These are phyloP conservation scores for Gryganskiella cystojenkinii DNA, from an alignment of 192 early-diverging fungal species.

Conservation along the genomic window DNA sequence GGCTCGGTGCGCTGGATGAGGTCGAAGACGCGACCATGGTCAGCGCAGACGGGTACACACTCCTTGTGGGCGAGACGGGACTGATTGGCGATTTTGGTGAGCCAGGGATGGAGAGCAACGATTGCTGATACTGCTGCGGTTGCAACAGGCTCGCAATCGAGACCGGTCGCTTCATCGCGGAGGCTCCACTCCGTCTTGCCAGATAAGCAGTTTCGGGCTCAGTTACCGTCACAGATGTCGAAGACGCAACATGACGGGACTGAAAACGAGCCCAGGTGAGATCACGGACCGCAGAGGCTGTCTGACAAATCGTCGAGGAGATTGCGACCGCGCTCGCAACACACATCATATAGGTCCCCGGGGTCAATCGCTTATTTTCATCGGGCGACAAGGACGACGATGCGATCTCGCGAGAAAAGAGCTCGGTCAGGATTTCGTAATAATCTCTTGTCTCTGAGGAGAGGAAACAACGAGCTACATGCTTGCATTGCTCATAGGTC, in stretches of 20 bases:
- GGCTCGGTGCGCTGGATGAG: background rate
- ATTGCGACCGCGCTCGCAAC: conserved; percentile 25
- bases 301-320: conserved; percentile 32
- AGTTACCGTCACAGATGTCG: background rate
- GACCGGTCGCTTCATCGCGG: background rate
- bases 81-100: no score
- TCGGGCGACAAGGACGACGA: no score
- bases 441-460: background rate
- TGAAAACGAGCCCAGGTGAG: background rate
- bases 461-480: conserved; percentile 18
- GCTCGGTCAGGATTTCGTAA: background rate
- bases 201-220: no score
- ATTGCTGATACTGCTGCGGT: no score
- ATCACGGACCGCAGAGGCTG: conserved; percentile 11
- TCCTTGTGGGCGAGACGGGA: conserved; percentile 17
- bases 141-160: background rate
- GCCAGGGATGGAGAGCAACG: no score
- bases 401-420: background rate
- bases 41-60: background rate
- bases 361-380: background rate
- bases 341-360: conserved; percentile 35
- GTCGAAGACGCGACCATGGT: background rate
- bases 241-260: background rate
- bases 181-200: no score
- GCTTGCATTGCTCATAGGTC: conserved; percentile 38